Base-by-base conservation (phyloP, 306 rosid species). In the Lathyrus tuberosus region DNA sequence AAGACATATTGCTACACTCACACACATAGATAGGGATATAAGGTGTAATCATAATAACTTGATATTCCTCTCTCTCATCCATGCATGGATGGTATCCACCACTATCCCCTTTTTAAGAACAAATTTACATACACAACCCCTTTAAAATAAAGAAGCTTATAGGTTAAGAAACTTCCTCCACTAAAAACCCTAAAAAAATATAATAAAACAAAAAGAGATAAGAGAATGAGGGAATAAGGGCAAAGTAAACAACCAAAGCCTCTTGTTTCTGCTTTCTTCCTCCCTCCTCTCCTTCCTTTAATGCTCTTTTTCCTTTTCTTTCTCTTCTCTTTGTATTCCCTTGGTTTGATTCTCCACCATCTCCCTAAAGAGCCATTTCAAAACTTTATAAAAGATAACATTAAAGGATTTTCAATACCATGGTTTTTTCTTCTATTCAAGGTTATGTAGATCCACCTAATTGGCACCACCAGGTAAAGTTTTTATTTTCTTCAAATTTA, bases 351-450 rank as follows among this genome's bases (percentile, higher is more conserved):
- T 94, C 99, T 91, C 97, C 96, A 91, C 91, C 96, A 85, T 88
- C 83, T 83, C 86, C 87, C 82, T 78, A 89, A 92, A 89, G 87
- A 84, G 72, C 87, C 90, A 88, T 33, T 5, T 93, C 91, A 76
- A 88, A 85, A 77, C 99, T 95, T 95, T 95, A 89, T 83, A 78
- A 88, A 85, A 84, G 74, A 79, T 82, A 87, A 86, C 46, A 69
- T 79, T 69, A 78, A 75, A 76, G 40, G 77, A 79, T 73, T 75
- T 46, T 6, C 63, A 84, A 48, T 80, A 68, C 89, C 91, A 94
- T 95, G 99, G 96, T 89, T 89, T 91, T 87, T 88, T 86, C 99
- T 69, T 91, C 96, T 81, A 82, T 81, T 91, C 99, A 97, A 83
- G 83, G 85, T 86, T 95, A 86, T 91, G 86, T 91, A 91, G 99